phyloP scores from a whole-genome alignment of 2,329 filamentous ascomycete genomes.

The Alternaria postmessia region DNA sequence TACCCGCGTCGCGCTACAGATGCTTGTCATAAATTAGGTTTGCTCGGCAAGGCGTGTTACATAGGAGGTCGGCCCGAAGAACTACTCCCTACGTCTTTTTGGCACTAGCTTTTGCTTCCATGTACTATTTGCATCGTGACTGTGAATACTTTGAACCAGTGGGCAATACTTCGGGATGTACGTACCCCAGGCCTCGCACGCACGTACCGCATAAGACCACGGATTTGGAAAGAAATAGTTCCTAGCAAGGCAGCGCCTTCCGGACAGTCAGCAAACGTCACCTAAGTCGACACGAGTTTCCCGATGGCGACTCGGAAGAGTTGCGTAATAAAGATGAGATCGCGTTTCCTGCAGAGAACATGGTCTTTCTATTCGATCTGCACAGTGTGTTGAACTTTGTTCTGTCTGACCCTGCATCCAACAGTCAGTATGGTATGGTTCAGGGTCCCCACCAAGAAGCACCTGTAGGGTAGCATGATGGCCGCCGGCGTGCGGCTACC shows the following conservation, averaged over 20 bases:
- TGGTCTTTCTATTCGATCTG: neutral
- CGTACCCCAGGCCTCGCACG: neutral
- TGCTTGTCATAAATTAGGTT: neutral
- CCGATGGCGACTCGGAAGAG: neutral
- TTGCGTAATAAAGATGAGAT: neutral
- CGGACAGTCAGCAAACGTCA: neutral
- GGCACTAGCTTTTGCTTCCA: neutral
- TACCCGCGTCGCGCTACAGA: neutral
- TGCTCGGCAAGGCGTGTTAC: neutral
- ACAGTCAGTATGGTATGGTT: neutral
- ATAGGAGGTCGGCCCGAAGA: neutral
- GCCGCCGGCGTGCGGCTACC: neutral
- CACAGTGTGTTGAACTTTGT: neutral
- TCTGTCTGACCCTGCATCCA: neutral
- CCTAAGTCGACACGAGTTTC: neutral
- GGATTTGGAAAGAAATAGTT: neutral
- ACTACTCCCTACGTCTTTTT: neutral
- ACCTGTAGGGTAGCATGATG: neutral
- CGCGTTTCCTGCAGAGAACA: neutral
- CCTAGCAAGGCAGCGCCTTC: neutral
- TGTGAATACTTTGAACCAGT: neutral
- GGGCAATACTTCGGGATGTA: neutral
- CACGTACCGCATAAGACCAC: neutral
- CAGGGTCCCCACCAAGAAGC: neutral
- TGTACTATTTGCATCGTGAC: neutral